Evolutionary conservation across 106 monocot genomes (phyloP).

Genomic region (Narthecium ossifragum): DNA sequence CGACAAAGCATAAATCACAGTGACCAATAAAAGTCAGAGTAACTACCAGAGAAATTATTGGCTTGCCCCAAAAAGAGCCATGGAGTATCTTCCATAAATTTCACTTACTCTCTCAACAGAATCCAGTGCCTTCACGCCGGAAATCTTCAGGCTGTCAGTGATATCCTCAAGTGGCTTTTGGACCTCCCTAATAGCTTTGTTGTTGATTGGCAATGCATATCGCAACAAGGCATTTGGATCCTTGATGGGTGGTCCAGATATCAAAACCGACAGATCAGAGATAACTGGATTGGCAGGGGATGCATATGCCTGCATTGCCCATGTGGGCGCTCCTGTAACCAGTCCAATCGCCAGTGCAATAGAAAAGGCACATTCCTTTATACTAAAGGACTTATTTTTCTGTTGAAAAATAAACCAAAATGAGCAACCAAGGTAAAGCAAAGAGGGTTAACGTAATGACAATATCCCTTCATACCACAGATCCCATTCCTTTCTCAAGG

Average conservation of each 20-base stretch:
- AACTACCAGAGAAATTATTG: no score
- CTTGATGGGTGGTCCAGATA: conserved; percentile 96
- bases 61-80: no score
- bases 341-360: conserved; percentile 69
- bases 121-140: conserved; percentile 43
- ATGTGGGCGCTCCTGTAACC: conserved; percentile 25
- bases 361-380: conserved; percentile 70
- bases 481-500: neutral
- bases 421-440: neutral
- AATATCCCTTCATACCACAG: neutral
- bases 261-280: conserved; percentile 85
- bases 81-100: no score
- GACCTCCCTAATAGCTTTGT: conserved; percentile 72
- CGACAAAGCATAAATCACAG: no score
- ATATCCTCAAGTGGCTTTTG: conserved; percentile 88
- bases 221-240: conserved; percentile 85
- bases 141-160: conserved; percentile 36
- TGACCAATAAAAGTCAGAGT: no score
- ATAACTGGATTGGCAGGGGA: conserved; percentile 37
- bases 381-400: conserved; percentile 34
- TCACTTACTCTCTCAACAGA: conserved; percentile 40
- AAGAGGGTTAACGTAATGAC: neutral
- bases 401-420: conserved; percentile 16
- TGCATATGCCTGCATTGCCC: conserved; percentile 54
- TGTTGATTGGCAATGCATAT: conserved; percentile 87